These are phyloP conservation scores for Ramularia endophylla DNA, from an alignment of 2,329 filamentous ascomycete species.

Conservation along the genomic window DNA sequence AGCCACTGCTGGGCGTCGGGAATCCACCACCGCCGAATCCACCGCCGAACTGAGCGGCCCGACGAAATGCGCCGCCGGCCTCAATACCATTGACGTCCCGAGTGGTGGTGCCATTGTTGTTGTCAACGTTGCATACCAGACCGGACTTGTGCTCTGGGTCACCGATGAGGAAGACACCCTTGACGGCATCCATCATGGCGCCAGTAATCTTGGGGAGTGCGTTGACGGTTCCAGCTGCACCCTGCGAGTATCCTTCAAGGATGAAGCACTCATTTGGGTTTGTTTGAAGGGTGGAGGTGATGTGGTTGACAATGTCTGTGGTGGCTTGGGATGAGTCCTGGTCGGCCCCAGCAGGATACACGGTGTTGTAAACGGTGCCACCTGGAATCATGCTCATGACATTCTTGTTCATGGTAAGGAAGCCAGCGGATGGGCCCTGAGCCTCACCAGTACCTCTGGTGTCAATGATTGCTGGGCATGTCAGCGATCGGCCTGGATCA, in stretches of 20 bases:
- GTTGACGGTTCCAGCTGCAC: slow-evolving; percentile 32
- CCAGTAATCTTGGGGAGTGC: slow-evolving; percentile 31
- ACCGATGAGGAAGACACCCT: slow-evolving; percentile 34
- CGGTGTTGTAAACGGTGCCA: slow-evolving; percentile 32
- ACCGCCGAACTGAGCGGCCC: too few species aligned
- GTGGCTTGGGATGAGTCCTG: slow-evolving; percentile 29
- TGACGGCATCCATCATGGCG: slow-evolving; percentile 30
- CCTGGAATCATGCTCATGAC: slow-evolving; percentile 26
- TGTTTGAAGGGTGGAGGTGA: slow-evolving; percentile 21
- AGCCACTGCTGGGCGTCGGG: too few species aligned
- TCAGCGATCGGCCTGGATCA: too few species aligned
- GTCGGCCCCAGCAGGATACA: slow-evolving; percentile 27
- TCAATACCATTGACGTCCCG: slow-evolving; percentile 21
- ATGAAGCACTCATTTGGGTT: slow-evolving; percentile 32
- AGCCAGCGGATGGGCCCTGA: slow-evolving; percentile 24
- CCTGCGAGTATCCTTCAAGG: slow-evolving; percentile 36
- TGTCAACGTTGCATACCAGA: slow-evolving; percentile 22
- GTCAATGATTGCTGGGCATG: slow-evolving; percentile 22
- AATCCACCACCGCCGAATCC: too few species aligned
- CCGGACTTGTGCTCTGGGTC: slow-evolving; percentile 28
- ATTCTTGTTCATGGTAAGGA: slow-evolving; percentile 32
- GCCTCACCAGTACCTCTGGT: slow-evolving; percentile 24
- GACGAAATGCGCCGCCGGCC: too few species aligned
- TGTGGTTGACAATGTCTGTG: slow-evolving; percentile 30
- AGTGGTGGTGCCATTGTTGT: slow-evolving; percentile 26